A percentile compares a stretch with the other conserved stretches of the same genome.
Conservation (phyloP, 192 early-diverging fungal species). For the Podila minutissima region DNA sequence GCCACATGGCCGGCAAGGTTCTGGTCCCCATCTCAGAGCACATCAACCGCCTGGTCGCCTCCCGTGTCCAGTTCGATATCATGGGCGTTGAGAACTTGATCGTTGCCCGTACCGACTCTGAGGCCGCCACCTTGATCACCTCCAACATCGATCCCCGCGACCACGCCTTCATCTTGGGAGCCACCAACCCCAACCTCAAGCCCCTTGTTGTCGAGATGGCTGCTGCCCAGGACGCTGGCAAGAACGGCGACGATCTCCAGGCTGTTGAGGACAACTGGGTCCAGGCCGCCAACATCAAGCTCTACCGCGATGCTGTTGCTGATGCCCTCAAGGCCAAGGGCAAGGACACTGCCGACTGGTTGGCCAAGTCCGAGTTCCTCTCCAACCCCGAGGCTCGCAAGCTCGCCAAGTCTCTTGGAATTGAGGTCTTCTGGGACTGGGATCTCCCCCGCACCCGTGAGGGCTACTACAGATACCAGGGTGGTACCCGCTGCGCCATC, state of each 20-base stretch:
- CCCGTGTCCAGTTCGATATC: conserved; percentile 97
- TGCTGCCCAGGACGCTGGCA: conserved; percentile 80
- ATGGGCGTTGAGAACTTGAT: conserved; percentile 97
- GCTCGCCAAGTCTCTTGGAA: conserved; percentile 77
- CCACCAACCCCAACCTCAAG: conserved; percentile 81
- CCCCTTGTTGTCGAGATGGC: conserved; percentile 83
- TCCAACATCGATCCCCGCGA: conserved; percentile 97
- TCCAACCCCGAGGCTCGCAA: conserved; percentile 88
- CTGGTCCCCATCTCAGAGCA: conserved; percentile 98
- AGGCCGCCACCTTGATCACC: conserved; percentile 96
- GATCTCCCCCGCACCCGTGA: conserved; percentile 90
- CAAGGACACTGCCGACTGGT: conserved; percentile 62
- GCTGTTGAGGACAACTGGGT: conserved; percentile 90
- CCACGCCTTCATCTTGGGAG: conserved; percentile 95
- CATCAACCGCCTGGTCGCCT: conserved; percentile 95
- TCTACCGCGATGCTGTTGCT: conserved; percentile 82
- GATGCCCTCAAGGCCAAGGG: conserved; percentile 76
- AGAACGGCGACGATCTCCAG: conserved; percentile 77
- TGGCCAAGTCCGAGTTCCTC: conserved; percentile 59
- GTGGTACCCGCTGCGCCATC: conserved; percentile 90
- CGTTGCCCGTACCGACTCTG: conserved; percentile 95
- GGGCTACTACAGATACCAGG: conserved; percentile 97
- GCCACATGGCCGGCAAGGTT: conserved; percentile 99
- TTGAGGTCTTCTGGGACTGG: conserved; percentile 89
- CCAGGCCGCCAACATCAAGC: conserved; percentile 79